Evolutionary conservation across 2,329 filamentous ascomycete genomes (phyloP).

Genomic region (Coniochaeta sp.): DNA sequence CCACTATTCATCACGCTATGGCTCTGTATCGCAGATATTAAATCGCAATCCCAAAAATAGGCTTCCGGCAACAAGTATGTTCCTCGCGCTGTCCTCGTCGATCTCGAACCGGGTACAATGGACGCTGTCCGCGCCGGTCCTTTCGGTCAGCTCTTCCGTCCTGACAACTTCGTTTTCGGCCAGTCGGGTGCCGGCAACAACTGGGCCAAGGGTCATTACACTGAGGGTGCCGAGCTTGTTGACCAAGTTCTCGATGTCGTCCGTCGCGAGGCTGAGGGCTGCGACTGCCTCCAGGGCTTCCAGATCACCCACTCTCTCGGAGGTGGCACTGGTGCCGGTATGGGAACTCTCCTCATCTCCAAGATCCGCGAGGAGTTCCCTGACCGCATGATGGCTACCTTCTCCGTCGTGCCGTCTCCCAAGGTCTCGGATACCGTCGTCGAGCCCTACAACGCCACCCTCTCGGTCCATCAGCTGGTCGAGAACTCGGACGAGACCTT

Average conservation of each 20-base stretch:
- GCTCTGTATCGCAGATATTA: slow-evolving; percentile 4
- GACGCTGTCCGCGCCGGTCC: slow-evolving; percentile 97
- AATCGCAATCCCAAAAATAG: slow-evolving; percentile 34
- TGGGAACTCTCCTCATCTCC: slow-evolving; percentile 98
- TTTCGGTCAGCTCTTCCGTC: slow-evolving; percentile 98
- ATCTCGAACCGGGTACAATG: slow-evolving; percentile 99
- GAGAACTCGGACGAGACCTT: slow-evolving; percentile 99
- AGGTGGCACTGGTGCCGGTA: slow-evolving; percentile 99
- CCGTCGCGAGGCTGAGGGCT: slow-evolving; percentile 96
- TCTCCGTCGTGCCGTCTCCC: slow-evolving; percentile 96
- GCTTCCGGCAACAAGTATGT: slow-evolving; percentile 98
- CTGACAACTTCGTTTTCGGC: slow-evolving; percentile 99
- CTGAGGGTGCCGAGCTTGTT: slow-evolving; percentile 97
- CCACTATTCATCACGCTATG: not conserved
- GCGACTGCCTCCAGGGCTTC: slow-evolving; percentile 99
- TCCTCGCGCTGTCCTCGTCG: slow-evolving; percentile 96
- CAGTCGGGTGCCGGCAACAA: slow-evolving; percentile 99
- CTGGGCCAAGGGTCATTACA: slow-evolving; percentile 99
- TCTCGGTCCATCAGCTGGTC: slow-evolving; percentile 97
- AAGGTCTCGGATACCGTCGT: slow-evolving; percentile 99
- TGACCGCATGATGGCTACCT: slow-evolving; percentile 99
- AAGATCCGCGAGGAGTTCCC: slow-evolving; percentile 99
- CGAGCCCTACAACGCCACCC: slow-evolving; percentile 99
- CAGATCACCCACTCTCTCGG: slow-evolving; percentile 99
- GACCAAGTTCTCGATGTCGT: slow-evolving; percentile 98